A percentile compares a stretch with the other conserved stretches of the same genome.
Conservation (phyloP, 176 grass and related monocot genomes). For the Phoenix dactylifera region DNA sequence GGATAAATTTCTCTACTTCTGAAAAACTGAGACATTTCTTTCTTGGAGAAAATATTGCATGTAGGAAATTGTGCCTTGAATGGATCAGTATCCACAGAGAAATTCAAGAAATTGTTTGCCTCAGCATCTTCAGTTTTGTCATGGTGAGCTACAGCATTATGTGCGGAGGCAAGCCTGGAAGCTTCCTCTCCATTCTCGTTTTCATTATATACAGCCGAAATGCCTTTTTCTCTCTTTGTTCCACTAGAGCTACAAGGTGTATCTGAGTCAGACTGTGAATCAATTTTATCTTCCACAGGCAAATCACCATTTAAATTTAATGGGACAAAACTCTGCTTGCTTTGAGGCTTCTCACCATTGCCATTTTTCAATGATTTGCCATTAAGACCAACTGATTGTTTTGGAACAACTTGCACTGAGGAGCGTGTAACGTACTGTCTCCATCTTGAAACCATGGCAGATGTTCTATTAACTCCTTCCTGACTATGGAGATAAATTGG, state of each 20-base stretch:
- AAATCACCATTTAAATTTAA: slow-evolving; percentile 8
- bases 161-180: slow-evolving; percentile 4
- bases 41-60: slow-evolving; percentile 77
- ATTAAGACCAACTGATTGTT: slow-evolving; percentile 28
- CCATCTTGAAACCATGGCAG: slow-evolving; percentile 98
- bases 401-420: slow-evolving; percentile 36
- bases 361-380: slow-evolving; percentile 38
- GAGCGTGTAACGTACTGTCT: slow-evolving; percentile 63
- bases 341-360: slow-evolving; percentile 18
- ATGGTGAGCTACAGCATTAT: slow-evolving; percentile 17
- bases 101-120: slow-evolving; percentile 33
- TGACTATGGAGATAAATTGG: slow-evolving; percentile 91
- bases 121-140: slow-evolving; percentile 18
- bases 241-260: background rate
- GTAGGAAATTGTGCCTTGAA: slow-evolving; percentile 81
- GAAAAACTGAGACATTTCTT: slow-evolving; percentile 75
- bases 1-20: slow-evolving; percentile 69
- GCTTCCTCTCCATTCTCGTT: slow-evolving; percentile 35
- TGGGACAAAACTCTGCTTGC: slow-evolving; percentile 4
- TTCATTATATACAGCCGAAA: slow-evolving; percentile 30
- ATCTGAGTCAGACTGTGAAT: slow-evolving; percentile 22
- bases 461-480: slow-evolving; percentile 77
- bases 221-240: slow-evolving; percentile 16
- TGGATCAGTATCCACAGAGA: slow-evolving; percentile 43
- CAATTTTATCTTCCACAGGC: slow-evolving; percentile 28